Percentiles rank a stretch among this genome's conserved stretches.
phyloP scores from a whole-genome alignment of 1,284 basidiomycete genomes.

The Golubevia sp. region DNA sequence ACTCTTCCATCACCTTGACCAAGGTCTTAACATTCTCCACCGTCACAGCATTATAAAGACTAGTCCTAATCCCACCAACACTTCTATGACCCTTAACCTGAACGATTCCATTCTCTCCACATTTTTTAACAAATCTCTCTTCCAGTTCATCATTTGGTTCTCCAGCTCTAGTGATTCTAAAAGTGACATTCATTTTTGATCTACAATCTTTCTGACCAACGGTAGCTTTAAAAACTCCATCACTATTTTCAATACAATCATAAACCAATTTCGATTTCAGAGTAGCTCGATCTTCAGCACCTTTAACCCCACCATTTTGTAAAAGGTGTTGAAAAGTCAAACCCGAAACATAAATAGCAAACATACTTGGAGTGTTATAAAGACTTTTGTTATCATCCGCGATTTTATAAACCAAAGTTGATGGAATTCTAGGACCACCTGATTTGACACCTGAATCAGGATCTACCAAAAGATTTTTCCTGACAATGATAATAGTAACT shows the following conservation, averaged over 20 bases:
- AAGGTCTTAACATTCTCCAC: constrained; percentile 45
- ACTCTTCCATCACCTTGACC: constrained; percentile 38
- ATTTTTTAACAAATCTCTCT: constrained; percentile 38
- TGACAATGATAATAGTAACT: constrained; percentile 87
- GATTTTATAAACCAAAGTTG: constrained; percentile 83
- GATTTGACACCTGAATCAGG: constrained; percentile 33
- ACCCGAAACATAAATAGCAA: constrained; percentile 88
- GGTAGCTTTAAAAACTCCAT: constrained; percentile 34
- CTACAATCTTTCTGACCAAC: constrained; percentile 40
- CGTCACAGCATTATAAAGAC: constrained; percentile 54
- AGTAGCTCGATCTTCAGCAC: constrained; percentile 31
- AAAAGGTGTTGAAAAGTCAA: constrained; percentile 79
- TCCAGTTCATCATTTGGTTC: constrained; percentile 43
- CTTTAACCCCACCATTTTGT: constrained; percentile 73
- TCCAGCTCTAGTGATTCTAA: constrained; percentile 34
- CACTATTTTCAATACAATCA: constrained; percentile 32
- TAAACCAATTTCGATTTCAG: constrained; percentile 43
- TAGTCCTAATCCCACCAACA: constrained; percentile 52
- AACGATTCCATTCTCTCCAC: constrained; percentile 32
- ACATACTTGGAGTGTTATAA: constrained; percentile 93
- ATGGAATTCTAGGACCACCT: constrained; percentile 72
- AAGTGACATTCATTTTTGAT: constrained; percentile 58
- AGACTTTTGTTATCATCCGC: constrained; percentile 79
- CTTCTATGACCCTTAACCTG: constrained; percentile 57
- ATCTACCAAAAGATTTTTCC: constrained; percentile 73